Percentiles rank a stretch among this genome's conserved stretches.
phyloP scores from a whole-genome alignment of 345 rosid species.

The Salix viminalis region DNA sequence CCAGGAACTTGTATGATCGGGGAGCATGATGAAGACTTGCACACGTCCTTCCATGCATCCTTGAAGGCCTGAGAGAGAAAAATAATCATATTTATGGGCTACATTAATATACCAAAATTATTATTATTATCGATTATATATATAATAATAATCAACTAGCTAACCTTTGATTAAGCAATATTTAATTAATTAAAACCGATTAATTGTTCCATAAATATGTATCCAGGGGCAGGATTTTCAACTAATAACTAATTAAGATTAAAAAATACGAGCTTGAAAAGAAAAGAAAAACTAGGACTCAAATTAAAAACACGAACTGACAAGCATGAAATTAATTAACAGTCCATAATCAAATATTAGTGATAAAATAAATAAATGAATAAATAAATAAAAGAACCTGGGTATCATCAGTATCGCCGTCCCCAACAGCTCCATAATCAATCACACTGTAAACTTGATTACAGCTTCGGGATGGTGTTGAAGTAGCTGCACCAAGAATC shows the following conservation, averaged over 20 bases:
- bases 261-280: no score
- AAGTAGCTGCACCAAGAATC: background rate
- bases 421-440: conserved; percentile 35
- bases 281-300: no score
- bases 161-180: no score
- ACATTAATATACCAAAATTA: background rate
- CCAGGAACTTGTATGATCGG: conserved; percentile 28
- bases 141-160: no score
- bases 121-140: no score
- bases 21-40: conserved; percentile 14
- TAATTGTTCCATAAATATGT: no score
- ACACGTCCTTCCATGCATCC: conserved; percentile 38
- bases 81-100: background rate
- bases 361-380: background rate
- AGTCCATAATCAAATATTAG: no score
- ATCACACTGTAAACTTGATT: conserved; percentile 18
- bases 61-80: conserved; percentile 27
- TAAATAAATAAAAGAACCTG: conserved; percentile 16
- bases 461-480: conserved; percentile 3
- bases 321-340: no score
- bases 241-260: no score
- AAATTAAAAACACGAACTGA: no score
- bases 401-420: conserved; percentile 34
- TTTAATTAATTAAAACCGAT: no score
- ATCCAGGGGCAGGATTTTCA: no score